A percentile compares a stretch with the other conserved stretches of the same genome.
phyloP scores from a whole-genome alignment of 257 asterid species.

The Vinca minor region DNA sequence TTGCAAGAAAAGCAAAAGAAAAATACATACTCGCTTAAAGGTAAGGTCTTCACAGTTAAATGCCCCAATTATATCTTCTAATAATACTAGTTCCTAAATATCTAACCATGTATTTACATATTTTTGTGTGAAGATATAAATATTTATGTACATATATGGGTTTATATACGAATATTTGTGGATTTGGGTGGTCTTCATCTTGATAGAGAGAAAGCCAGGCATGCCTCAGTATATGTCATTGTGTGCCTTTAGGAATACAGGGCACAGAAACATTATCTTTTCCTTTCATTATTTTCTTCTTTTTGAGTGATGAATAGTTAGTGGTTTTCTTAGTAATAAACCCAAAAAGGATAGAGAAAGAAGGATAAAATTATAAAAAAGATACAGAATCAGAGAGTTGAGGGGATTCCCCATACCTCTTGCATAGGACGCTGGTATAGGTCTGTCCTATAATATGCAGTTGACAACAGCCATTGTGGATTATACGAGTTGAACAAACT shows the following conservation, averaged over 20 bases:
- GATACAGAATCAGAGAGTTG: slow-evolving; percentile 15
- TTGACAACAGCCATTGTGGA: slow-evolving; percentile 73
- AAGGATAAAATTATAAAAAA: not conserved
- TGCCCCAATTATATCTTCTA: not conserved
- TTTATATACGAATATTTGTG: not conserved
- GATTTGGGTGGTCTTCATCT: not conserved
- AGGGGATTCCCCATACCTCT: slow-evolving; percentile 41
- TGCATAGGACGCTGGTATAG: no score
- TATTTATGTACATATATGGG: not conserved
- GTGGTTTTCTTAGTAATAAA: not conserved
- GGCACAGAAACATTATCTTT: not conserved
- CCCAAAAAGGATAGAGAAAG: not conserved
- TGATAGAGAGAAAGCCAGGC: not conserved
- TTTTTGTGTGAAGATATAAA: no score
- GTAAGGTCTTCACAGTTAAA: not conserved
- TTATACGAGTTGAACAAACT: slow-evolving; percentile 81
- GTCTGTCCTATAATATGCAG: slow-evolving; percentile 77
- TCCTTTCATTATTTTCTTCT: not conserved
- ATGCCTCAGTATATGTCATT: not conserved
- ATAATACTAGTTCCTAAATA: not conserved
- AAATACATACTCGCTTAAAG: not conserved
- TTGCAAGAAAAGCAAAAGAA: not conserved
- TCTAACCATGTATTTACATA: not conserved
- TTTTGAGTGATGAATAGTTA: not conserved
- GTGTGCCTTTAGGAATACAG: not conserved